A percentile compares a stretch with the other conserved stretches of the same genome.
Evolutionary conservation across 371 early-diverging fungal genomes (phyloP).

Genomic region (Phascolomyces articulosus): DNA sequence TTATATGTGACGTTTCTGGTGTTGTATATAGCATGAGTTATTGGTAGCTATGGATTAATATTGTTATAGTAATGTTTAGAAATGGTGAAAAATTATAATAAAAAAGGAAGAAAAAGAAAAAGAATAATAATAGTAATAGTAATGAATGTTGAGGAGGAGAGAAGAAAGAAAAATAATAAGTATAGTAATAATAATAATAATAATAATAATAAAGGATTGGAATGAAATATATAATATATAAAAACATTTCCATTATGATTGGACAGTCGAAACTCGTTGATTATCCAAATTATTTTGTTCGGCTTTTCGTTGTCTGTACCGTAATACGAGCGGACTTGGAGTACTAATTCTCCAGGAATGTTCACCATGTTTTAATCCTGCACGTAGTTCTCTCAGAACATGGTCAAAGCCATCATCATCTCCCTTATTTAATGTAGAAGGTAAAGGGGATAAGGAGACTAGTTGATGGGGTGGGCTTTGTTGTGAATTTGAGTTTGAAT

Average conservation of each 20-base stretch:
- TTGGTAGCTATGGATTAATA: background rate
- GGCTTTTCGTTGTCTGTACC: constrained; percentile 16
- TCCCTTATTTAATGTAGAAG: background rate
- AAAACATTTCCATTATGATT: no score
- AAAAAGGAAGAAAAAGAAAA: background rate
- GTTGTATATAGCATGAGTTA: no score
- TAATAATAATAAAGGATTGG: background rate
- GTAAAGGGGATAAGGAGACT: background rate
- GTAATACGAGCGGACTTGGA: constrained; percentile 11
- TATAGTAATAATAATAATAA: background rate
- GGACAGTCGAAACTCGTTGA: background rate
- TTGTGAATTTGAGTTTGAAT: background rate
- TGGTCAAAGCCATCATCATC: constrained; percentile 38
- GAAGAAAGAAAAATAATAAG: background rate
- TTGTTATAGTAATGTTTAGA: background rate
- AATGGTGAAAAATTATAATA: background rate
- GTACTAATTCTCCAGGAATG: constrained; percentile 31
- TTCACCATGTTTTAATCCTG: constrained; percentile 32
- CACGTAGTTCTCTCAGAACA: constrained; percentile 39
- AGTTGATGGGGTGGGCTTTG: background rate
- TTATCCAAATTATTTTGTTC: constrained; percentile 4
- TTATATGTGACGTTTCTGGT: no score
- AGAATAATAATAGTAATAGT: background rate
- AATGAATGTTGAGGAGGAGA: background rate
- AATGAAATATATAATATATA: no score